Conservation (phyloP, 2,329 filamentous ascomycete species). For the Orbilia brochopaga region DNA sequence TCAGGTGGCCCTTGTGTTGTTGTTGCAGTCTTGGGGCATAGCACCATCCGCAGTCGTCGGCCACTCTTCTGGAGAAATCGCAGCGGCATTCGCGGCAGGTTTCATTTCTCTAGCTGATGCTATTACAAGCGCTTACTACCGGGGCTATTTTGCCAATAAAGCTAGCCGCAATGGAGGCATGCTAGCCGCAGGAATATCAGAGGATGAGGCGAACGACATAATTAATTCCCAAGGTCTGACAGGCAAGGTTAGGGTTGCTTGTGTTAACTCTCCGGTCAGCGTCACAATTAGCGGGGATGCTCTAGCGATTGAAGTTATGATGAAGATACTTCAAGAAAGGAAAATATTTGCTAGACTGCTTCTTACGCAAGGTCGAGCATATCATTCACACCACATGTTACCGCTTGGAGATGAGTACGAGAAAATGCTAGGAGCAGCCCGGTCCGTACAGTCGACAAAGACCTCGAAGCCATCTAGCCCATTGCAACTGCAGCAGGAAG, state of each 20-base stretch:
- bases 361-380: conserved; percentile 55
- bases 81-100: conserved; percentile 60
- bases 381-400: conserved; percentile 60
- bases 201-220: conserved; percentile 54
- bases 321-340: conserved; percentile 28
- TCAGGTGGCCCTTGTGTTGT: conserved; percentile 62
- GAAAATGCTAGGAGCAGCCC: neutral
- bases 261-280: conserved; percentile 56
- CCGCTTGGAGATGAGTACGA: conserved; percentile 6
- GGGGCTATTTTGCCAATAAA: conserved; percentile 55
- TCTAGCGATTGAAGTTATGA: conserved; percentile 52
- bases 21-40: conserved; percentile 57
- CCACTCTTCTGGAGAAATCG: conserved; percentile 61
- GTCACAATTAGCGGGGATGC: conserved; percentile 56
- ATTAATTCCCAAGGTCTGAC: conserved; percentile 9
- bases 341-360: conserved; percentile 11
- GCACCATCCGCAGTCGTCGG: conserved; percentile 58
- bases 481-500: conserved; percentile 52
- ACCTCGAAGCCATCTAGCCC: no score
- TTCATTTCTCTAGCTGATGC: conserved; percentile 57
- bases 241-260: conserved; percentile 9
- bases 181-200: conserved; percentile 58
- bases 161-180: conserved; percentile 56
- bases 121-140: conserved; percentile 58
- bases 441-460: conserved; percentile 38